Evolutionary conservation across 169 alveolate species (phyloP), one percentile per base, ranked within the genome.

Genomic region (Eimeria necatrix): DNA sequence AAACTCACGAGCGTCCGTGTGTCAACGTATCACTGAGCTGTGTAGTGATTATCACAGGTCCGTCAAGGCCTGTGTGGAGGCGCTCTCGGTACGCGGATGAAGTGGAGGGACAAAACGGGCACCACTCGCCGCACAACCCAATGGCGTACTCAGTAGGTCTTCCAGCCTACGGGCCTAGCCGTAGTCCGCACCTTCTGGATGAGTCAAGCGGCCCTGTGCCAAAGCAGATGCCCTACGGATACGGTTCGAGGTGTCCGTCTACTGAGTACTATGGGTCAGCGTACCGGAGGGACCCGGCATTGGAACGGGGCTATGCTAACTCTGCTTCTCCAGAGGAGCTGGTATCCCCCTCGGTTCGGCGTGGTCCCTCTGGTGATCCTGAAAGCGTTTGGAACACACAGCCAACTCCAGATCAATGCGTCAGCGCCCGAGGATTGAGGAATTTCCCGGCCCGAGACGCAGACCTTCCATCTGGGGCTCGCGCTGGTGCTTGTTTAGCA

Each of bases 71-170:
- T 59, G 59, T 56, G 49, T 85, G 92, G 92, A 85, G 32, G 92
- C 92, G 92, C 60, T 85, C 92, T 46, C 92, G 92, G 4, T 59
- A 22, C 14, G 60, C 81, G 4, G 92, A 85, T n/a, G 92, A 56
- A 51, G 81, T 60, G n/a, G 73, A 85, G 14, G 92, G 80, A 8
- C 76, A 59, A 18, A 85, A 85, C 46, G 92, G 92, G 61, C 60
- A 85, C 48, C 92, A 85, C 92, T 60, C 92, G 61, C 80, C 92
- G 49, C 14, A 32, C 10, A 51, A 60, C 49, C 92, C 92, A 5
- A 56, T 85, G 81, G 64, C 32, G 3, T 85, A 60, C 92, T 41
- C 92, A 16, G 71, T 59, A 32, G 92, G 64, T 60, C 64, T 60
- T 18, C 92, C 92, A 60, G 64, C 92, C 18, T 60, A 59, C 22